Conservation (phyloP, 2,329 filamentous ascomycete genomes). For the Penicillium hesseltinei region DNA sequence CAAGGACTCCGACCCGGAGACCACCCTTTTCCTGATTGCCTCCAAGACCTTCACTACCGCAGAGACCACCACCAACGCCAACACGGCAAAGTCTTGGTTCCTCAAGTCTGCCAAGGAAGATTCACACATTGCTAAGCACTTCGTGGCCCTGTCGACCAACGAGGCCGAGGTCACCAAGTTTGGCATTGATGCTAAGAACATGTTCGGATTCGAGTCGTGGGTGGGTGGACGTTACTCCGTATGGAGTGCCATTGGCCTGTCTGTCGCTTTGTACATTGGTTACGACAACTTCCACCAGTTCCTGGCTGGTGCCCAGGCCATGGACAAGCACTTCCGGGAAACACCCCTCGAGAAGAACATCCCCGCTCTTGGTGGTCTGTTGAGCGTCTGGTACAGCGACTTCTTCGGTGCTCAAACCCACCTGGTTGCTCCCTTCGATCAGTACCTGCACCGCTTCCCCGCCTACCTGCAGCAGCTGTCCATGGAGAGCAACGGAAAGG, state of each 20-base stretch:
- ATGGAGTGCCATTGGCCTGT: constrained; percentile 97
- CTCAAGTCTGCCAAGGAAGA: constrained; percentile 76
- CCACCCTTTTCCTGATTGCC: constrained; percentile 96
- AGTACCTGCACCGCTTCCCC: constrained; percentile 98
- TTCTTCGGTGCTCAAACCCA: constrained; percentile 99
- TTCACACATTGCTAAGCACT: constrained; percentile 86
- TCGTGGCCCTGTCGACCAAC: constrained; percentile 96
- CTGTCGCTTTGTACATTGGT: constrained; percentile 90
- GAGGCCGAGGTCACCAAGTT: constrained; percentile 95
- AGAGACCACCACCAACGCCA: constrained; percentile 95
- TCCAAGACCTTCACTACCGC: constrained; percentile 99
- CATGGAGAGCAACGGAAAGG: constrained; percentile 99
- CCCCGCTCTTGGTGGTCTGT: constrained; percentile 81
- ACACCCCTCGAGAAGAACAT: constrained; percentile 94
- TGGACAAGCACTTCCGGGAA: constrained; percentile 97
- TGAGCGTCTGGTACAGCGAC: constrained; percentile 98
- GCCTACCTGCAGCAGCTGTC: constrained; percentile 98
- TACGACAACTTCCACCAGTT: constrained; percentile 98
- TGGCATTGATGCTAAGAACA: constrained; percentile 97
- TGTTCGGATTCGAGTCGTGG: constrained; percentile 99
- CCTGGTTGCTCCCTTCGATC: constrained; percentile 95
- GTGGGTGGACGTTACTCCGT: constrained; percentile 97
- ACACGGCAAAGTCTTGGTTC: constrained; percentile 97
- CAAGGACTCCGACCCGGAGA: constrained; percentile 85
- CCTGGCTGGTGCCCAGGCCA: constrained; percentile 87